phyloP scores from a whole-genome alignment of 2,329 filamentous ascomycete species.

The Aspergillus flavus region DNA sequence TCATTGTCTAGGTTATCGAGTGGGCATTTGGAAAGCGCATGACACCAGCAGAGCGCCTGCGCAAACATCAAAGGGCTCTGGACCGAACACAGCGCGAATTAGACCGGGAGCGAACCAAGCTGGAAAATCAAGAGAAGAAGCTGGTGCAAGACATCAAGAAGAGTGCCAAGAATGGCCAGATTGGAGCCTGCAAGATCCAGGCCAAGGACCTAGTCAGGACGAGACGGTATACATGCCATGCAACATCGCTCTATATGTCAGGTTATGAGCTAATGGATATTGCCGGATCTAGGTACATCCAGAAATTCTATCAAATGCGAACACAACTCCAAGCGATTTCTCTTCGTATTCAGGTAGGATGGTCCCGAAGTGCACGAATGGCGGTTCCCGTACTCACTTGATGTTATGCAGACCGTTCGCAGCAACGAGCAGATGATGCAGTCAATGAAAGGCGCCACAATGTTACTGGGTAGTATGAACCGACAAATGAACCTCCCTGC shows the following conservation, averaged over 20 bases:
- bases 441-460: slow-evolving; percentile 97
- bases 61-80: slow-evolving; percentile 85
- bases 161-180: slow-evolving; percentile 95
- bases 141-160: slow-evolving; percentile 95
- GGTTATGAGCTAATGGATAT: slow-evolving; percentile 3
- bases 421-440: slow-evolving; percentile 99
- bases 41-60: slow-evolving; percentile 73
- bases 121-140: slow-evolving; percentile 99
- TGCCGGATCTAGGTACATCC: slow-evolving; percentile 69
- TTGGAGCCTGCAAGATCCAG: slow-evolving; percentile 98
- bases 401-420: slow-evolving; percentile 74
- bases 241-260: neutral
- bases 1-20: slow-evolving; percentile 74
- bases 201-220: slow-evolving; percentile 96
- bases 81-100: slow-evolving; percentile 97
- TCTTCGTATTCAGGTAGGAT: slow-evolving; percentile 80
- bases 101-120: slow-evolving; percentile 89
- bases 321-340: slow-evolving; percentile 97
- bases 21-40: slow-evolving; percentile 99
- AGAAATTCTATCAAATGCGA: slow-evolving; percentile 98
- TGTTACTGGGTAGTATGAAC: slow-evolving; percentile 95
- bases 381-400: neutral
- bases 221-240: slow-evolving; percentile 60
- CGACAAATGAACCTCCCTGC: slow-evolving; percentile 95
- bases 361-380: neutral